Conservation (phyloP, 371 early-diverging fungal genomes). For the Dipsacomyces acuminosporus region DNA sequence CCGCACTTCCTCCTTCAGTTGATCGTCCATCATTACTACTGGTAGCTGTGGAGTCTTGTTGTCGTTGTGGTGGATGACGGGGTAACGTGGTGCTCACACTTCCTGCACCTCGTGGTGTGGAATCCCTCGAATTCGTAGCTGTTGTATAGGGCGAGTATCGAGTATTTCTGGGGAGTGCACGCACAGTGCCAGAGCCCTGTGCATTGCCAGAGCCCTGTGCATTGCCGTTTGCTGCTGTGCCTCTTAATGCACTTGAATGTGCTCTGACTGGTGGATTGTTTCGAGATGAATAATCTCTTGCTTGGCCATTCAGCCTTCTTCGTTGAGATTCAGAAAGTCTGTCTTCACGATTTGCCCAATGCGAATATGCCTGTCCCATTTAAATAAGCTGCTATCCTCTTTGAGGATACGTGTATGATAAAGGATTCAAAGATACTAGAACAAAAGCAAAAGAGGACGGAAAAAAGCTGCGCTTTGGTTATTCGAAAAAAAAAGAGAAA, state of each 20-base stretch:
- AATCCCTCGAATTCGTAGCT: background rate
- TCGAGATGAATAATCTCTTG: background rate
- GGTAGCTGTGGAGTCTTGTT: too few relatives aligned
- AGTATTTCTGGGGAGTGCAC: too few relatives aligned
- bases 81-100: background rate
- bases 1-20: too few relatives aligned
- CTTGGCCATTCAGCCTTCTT: background rate
- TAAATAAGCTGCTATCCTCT: too few relatives aligned
- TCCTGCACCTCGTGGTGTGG: background rate
- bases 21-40: too few relatives aligned
- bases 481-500: background rate
- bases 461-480: too few relatives aligned
- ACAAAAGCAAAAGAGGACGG: background rate
- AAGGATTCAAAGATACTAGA: too few relatives aligned
- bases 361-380: constrained; percentile 36
- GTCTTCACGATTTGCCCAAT: constrained; percentile 2
- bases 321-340: too few relatives aligned
- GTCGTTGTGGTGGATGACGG: too few relatives aligned
- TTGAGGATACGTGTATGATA: too few relatives aligned
- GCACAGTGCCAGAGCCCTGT: too few relatives aligned
- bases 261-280: background rate
- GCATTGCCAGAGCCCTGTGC: too few relatives aligned
- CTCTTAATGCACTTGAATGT: background rate
- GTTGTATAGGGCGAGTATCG: constrained; percentile 8
- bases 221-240: constrained; percentile 1